Percentiles rank a stretch among this genome's conserved stretches.
Evolutionary conservation across 2,329 filamentous ascomycete species (phyloP).

Genomic region (Fusarium tricinctum): DNA sequence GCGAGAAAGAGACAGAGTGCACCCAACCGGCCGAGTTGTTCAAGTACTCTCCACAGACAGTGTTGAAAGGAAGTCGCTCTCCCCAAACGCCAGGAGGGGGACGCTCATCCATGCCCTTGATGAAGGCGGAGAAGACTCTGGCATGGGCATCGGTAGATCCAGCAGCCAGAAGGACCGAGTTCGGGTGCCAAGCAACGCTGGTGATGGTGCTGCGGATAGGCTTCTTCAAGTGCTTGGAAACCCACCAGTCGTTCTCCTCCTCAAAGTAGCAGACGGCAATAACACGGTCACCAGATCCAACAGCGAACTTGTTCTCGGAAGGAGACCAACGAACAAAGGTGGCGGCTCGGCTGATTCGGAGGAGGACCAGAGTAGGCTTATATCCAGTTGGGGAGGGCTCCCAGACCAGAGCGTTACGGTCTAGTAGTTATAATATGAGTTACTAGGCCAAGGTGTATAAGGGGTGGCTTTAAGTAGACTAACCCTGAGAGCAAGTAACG

Average conservation of each 20-base stretch:
- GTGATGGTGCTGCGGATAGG: conserved; percentile 98
- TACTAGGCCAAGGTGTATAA: neutral
- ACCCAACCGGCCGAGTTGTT: conserved; percentile 99
- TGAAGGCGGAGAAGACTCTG: conserved; percentile 92
- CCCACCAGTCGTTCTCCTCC: conserved; percentile 99
- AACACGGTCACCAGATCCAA: conserved; percentile 93
- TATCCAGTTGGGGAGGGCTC: conserved; percentile 92
- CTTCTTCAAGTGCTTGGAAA: conserved; percentile 99
- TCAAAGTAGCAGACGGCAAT: conserved; percentile 99
- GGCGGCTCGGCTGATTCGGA: conserved; percentile 95
- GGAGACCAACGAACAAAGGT: conserved; percentile 98
- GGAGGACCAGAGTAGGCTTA: conserved; percentile 96
- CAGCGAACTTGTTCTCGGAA: conserved; percentile 96
- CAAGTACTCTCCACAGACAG: conserved; percentile 94
- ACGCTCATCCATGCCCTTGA: conserved; percentile 91
- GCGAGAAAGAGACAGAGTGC: conserved; percentile 92
- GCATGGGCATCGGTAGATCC: conserved; percentile 98
- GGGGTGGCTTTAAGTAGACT: conserved; percentile 38
- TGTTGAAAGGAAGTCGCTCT: conserved; percentile 96
- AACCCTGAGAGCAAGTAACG: conserved; percentile 96
- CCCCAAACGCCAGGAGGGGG: conserved; percentile 93
- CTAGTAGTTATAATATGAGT: conserved; percentile 60
- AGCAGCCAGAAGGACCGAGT: conserved; percentile 93
- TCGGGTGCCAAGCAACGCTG: conserved; percentile 95
- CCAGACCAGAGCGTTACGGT: conserved; percentile 98